These are phyloP conservation scores for Neckera pumila DNA, from an alignment of 225 moss, liverwort and hornwort species.

Conservation along the genomic window DNA sequence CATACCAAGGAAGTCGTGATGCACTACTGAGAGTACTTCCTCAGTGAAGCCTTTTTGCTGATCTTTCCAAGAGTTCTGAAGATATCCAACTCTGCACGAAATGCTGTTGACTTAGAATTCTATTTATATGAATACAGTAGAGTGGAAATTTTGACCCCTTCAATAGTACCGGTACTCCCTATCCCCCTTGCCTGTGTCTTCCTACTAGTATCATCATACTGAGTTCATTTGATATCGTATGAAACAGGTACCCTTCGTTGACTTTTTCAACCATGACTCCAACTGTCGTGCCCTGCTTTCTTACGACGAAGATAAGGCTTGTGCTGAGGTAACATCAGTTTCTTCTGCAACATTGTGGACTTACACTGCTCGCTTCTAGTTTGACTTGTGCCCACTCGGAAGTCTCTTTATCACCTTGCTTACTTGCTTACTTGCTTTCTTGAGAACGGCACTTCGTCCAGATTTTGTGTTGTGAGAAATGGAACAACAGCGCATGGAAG, in stretches of 20 bases:
- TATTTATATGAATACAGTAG: background rate
- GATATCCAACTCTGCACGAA: background rate
- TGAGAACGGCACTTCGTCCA: background rate
- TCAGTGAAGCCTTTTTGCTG: background rate
- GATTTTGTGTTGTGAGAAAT: background rate
- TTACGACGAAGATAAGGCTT: conserved; percentile 73
- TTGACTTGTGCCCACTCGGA: background rate
- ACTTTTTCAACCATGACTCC: conserved; percentile 92
- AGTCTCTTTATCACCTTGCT: background rate
- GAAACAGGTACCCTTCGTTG: conserved; percentile 86
- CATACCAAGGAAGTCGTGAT: background rate
- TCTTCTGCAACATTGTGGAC: background rate
- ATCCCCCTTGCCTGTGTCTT: background rate
- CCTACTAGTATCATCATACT: background rate
- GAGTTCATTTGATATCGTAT: background rate
- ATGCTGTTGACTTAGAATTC: background rate
- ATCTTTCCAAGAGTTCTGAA: background rate
- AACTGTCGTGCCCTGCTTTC: conserved; percentile 77
- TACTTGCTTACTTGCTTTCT: background rate
- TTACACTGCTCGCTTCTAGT: background rate
- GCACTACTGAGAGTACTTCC: conserved; percentile 1
- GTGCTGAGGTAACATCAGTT: conserved; percentile 56
- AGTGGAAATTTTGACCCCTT: background rate
- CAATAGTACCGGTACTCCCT: background rate
- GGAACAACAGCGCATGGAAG: background rate